Evolutionary conservation across 108 stramenopile species (phyloP), one percentile per base, ranked within the genome.

Genomic region (Ochromonas danica): DNA sequence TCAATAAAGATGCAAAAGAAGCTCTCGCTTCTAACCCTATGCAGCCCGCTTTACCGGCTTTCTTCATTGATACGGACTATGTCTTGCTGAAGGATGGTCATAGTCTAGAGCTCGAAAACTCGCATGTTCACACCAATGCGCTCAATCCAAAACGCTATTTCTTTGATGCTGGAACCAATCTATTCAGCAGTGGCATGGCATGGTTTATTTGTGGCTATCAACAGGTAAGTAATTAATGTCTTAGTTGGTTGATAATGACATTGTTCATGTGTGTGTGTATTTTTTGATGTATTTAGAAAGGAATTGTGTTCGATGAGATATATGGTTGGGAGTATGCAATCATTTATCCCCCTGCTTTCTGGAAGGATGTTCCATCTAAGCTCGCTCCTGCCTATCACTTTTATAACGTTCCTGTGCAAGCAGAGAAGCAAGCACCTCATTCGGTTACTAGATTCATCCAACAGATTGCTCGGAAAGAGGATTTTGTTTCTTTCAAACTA

Each of bases 401-500:
- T 25, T 75, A 33, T 33, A 75, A 75, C 51, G 25, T 67, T 25
- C 63, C 63, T 10, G 17, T 22, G 3, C 6, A 6, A 35, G 31
- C 3, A 3, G 63, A 67, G 10, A 51, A 6, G 22, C 45, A 14
- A 51, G 31, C 30, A 14, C 35, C 63, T 10, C 14, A 22, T 36
- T 6, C 6, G 3, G 30, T 10, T 36, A 31, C 6, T 6, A 14
- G 10, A 10, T 31, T 33, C 17, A 36, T 67, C 35, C 17, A 67
- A 36, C 25, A 3, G 3, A 27, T 60, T 27, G 43, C 72, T 10
- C 36, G 25, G 3, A 45, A 38, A 41, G 36, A 3, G 14, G 72
- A 75, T 41, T 75, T 75, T 41, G 51, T 75, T 28, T 3, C 72
- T 31, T 33, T 42, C 31, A 75, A 75, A 36, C 31, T 75, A 25